Percentiles rank a stretch among this genome's conserved stretches.
Conservation (phyloP, 768 basidiomycete species). For the Melanogaster broomeanus region DNA sequence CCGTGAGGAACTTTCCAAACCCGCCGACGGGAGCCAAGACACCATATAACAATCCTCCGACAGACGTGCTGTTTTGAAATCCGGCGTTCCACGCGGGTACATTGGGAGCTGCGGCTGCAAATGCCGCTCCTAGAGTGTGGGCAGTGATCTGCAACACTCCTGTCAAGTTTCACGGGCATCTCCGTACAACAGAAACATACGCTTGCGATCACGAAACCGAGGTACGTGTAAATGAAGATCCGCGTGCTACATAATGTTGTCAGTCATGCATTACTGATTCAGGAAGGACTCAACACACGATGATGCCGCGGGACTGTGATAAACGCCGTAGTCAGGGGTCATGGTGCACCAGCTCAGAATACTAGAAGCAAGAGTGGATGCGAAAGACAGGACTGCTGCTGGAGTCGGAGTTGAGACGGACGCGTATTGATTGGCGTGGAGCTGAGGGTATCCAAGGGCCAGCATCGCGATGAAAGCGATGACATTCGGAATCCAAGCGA, state of each 20-base stretch:
- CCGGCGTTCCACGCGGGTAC: slow-evolving; percentile 42
- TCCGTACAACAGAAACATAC: slow-evolving; percentile 26
- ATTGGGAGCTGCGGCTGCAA: slow-evolving; percentile 41
- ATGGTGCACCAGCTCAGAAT: slow-evolving; percentile 45
- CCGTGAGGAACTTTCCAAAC: slow-evolving; percentile 49
- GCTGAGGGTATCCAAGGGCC: slow-evolving; percentile 68
- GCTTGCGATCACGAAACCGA: slow-evolving; percentile 44
- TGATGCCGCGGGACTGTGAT: slow-evolving; percentile 54
- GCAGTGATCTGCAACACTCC: slow-evolving; percentile 32
- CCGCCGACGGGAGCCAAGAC: slow-evolving; percentile 40
- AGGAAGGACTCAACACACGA: slow-evolving; percentile 42
- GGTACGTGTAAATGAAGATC: slow-evolving; percentile 48
- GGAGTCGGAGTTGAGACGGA: slow-evolving; percentile 38
- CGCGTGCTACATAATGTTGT: slow-evolving; percentile 26
- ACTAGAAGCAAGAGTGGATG: slow-evolving; percentile 45
- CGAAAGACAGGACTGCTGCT: slow-evolving; percentile 42
- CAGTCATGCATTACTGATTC: neutral
- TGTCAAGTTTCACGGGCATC: neutral
- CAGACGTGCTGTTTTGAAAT: slow-evolving; percentile 42
- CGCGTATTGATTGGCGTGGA: slow-evolving; percentile 42
- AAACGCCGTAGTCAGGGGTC: slow-evolving; percentile 51
- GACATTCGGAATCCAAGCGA: slow-evolving; percentile 78
- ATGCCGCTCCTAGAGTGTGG: slow-evolving; percentile 47
- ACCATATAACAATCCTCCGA: slow-evolving; percentile 45
- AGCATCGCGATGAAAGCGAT: slow-evolving; percentile 67